Evolutionary conservation across 306 rosid species (phyloP), one percentile per base, ranked within the genome.

Genomic region (Myrica gale): DNA sequence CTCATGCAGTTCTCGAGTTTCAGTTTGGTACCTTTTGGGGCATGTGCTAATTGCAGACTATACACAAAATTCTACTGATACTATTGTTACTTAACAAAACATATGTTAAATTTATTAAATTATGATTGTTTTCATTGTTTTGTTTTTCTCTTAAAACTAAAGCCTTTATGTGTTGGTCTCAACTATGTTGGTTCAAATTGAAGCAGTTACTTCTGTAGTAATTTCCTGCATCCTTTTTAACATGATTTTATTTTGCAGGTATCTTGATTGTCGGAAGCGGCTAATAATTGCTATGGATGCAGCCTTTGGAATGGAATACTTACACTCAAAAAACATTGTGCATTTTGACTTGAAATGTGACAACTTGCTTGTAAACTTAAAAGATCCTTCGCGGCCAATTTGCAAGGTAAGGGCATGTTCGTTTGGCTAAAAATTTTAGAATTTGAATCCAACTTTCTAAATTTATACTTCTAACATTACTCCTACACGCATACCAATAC

Each of bases 261-360:
- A 84, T 83, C 97, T 93, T 76, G 97, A 92, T 77, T 92, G 94
- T 42, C 96, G 92, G 76, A 92, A 90, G 88, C 85, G 91, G 84
- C 81, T 92, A 41, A 90, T 92, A 76, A 90, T 92, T 75, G 96
- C 96, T 48, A 92, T 89, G 97, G 97, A 92, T 85, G 93, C 97
- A 71, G 97, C 97, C 71, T 90, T 92, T 79, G 97, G 97, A 79
- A 90, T 92, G 97, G 97, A 92, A 81, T 92, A 92, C 82, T 89
- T 92, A 71, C 97, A 92, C 83, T 80, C 96, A 17, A 92, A 90
- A 81, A 83, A 87, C 75, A 92, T 92, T 78, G 97, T 92, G 70
- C 97, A 90, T 82, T 92, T 92, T 83, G 97, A 92, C 78, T 82
- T 92, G 87, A 92, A 92, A 77, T 92, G 97, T 82, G 97, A 92